phyloP scores from a whole-genome alignment of 192 early-diverging fungal genomes.

The Pilaira anomala region DNA sequence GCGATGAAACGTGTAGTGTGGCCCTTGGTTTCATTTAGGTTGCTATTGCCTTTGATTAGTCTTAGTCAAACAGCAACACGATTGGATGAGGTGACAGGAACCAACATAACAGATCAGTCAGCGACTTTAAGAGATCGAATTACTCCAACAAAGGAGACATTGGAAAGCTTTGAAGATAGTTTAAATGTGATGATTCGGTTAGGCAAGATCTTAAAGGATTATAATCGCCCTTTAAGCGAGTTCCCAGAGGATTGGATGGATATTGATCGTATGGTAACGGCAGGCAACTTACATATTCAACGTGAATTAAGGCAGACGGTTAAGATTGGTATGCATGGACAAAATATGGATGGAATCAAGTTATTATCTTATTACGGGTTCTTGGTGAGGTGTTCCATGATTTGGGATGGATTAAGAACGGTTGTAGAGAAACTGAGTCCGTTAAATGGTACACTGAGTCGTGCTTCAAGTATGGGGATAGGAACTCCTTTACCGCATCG shows the following conservation, averaged over 20 bases:
- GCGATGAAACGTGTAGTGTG: conserved; percentile 12
- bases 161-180: conserved; percentile 12
- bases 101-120: background rate
- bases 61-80: background rate
- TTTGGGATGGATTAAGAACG: conserved; percentile 12
- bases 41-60: background rate
- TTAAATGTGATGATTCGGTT: conserved; percentile 11
- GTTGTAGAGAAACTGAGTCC: conserved; percentile 16
- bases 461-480: conserved; percentile 1
- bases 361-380: conserved; percentile 15
- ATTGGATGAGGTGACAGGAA: background rate
- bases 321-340: background rate
- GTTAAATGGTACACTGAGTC: conserved; percentile 1
- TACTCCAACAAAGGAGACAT: background rate
- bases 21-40: conserved; percentile 11
- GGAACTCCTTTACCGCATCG: background rate
- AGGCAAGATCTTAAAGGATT: conserved; percentile 2
- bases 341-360: conserved; percentile 6
- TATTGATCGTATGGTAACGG: conserved; percentile 11
- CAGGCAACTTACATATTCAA: conserved; percentile 2
- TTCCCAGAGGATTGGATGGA: conserved; percentile 15
- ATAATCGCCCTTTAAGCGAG: background rate
- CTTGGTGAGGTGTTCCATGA: conserved; percentile 12
- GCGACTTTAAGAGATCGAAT: background rate
- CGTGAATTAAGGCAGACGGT: background rate